Evolutionary conservation across 2,329 filamentous ascomycete genomes (phyloP).

Genomic region (Fusarium incarnatum): DNA sequence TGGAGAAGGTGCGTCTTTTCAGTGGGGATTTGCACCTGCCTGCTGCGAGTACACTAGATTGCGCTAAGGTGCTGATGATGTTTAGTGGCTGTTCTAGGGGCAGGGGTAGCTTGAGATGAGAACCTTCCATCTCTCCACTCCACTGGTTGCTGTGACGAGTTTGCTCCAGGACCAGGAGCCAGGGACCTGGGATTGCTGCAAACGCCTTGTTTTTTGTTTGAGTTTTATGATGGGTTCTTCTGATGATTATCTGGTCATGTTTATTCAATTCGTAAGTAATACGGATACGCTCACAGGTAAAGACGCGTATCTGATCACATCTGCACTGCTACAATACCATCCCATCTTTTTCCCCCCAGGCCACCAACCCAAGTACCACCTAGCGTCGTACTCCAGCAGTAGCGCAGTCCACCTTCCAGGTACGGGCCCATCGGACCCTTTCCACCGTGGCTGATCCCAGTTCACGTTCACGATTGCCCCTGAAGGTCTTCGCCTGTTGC

Average conservation of each 20-base stretch:
- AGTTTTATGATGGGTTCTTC: background rate
- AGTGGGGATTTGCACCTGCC: constrained; percentile 19
- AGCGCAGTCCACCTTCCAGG: constrained; percentile 4
- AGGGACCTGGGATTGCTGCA: background rate
- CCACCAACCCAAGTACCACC: background rate
- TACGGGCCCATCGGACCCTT: constrained; percentile 3
- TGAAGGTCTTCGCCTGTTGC: constrained; percentile 12
- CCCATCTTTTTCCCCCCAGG: background rate
- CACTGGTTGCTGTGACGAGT: background rate
- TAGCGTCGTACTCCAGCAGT: background rate
- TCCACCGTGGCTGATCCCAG: constrained; percentile 21
- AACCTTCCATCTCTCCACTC: background rate
- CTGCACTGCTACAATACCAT: background rate
- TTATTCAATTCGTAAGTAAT: background rate
- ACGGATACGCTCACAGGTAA: background rate
- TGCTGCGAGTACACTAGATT: constrained; percentile 24
- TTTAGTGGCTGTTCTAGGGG: constrained; percentile 19
- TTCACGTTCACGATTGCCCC: constrained; percentile 14
- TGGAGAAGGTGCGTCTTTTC: constrained; percentile 31
- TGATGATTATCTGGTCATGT: background rate
- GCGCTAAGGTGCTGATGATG: constrained; percentile 21
- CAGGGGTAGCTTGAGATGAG: background rate
- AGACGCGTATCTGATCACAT: background rate
- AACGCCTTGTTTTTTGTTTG: background rate
- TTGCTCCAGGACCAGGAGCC: background rate